Percentiles rank a stretch among this genome's conserved stretches.
phyloP scores from a whole-genome alignment of 352 stramenopile genomes.

The Lagenidium giganteum region DNA sequence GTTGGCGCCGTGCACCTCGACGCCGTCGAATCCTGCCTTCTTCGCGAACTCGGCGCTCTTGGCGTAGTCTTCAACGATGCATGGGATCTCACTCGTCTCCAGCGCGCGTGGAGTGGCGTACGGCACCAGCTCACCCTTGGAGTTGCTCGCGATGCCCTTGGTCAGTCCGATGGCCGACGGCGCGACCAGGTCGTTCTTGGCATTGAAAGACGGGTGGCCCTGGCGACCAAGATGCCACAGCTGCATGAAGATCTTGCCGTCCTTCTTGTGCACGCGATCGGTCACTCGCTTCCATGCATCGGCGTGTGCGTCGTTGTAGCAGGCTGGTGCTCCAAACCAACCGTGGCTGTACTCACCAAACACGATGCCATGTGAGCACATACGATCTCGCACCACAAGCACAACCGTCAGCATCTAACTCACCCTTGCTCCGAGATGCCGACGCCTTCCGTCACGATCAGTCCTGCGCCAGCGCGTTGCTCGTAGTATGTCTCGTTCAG shows the following conservation, averaged over 20 bases:
- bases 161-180: conserved; percentile 12
- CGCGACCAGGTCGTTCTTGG: conserved; percentile 27
- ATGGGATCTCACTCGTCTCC: conserved; percentile 45
- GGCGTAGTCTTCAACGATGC: conserved; percentile 44
- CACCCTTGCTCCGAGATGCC: conserved; percentile 15
- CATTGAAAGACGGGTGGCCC: conserved; percentile 29
- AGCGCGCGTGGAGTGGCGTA: conserved; percentile 36
- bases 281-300: conserved; percentile 30
- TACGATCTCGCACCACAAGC: no score
- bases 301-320: conserved; percentile 31
- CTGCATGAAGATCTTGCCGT: conserved; percentile 58
- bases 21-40: conserved; percentile 68
- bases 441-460: conserved; percentile 37
- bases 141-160: not conserved
- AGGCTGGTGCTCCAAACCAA: conserved; percentile 18
- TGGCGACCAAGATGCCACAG: conserved; percentile 65
- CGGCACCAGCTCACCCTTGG: not conserved
- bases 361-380: no score
- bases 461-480: conserved; percentile 25
- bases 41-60: conserved; percentile 33
- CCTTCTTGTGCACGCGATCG: conserved; percentile 57
- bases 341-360: conserved; percentile 4
- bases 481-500: conserved; percentile 30
- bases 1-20: conserved; percentile 79
- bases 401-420: no score